These are phyloP conservation scores for Phyllosticta ampelicida DNA, from an alignment of 2,329 filamentous ascomycete species.

Conservation along the genomic window DNA sequence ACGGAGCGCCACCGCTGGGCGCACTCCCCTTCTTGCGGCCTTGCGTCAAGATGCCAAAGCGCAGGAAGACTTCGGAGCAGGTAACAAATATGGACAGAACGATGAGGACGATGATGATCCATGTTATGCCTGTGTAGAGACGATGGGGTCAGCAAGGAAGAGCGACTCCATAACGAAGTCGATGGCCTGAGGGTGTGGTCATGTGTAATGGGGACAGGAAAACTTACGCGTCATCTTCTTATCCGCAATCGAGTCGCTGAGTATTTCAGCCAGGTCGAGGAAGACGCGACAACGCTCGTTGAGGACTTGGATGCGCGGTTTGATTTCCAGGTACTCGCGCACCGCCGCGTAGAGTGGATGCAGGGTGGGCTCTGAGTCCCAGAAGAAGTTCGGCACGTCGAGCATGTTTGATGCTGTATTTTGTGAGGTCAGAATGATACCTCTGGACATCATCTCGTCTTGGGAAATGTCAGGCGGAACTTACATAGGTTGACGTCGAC, in stretches of 20 bases:
- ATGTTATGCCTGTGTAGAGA: conserved; percentile 56
- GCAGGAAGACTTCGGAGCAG: conserved; percentile 73
- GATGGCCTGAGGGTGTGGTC: background rate
- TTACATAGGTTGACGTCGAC: conserved; percentile 97
- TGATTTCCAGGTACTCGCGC: conserved; percentile 95
- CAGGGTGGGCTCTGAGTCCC: conserved; percentile 91
- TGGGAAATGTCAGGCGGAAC: conserved; percentile 25
- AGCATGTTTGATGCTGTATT: conserved; percentile 78
- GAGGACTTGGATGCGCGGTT: conserved; percentile 87
- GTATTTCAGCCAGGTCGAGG: conserved; percentile 87
- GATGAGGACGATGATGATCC: conserved; percentile 96
- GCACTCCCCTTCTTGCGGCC: background rate
- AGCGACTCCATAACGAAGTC: background rate
- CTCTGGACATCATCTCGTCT: background rate
- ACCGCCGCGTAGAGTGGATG: conserved; percentile 91
- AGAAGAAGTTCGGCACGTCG: conserved; percentile 95
- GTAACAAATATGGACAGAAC: conserved; percentile 85
- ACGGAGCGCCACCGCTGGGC: background rate
- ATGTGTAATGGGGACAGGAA: background rate
- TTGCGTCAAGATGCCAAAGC: conserved; percentile 45
- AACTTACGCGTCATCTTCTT: conserved; percentile 72
- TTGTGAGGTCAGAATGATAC: background rate
- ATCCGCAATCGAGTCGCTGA: conserved; percentile 84
- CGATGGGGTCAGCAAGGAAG: background rate
- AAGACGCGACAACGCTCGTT: conserved; percentile 97